Evolutionary conservation across 2,329 filamentous ascomycete species (phyloP), one percentile per base, ranked within the genome.

Genomic region (Nakataea oryzae): DNA sequence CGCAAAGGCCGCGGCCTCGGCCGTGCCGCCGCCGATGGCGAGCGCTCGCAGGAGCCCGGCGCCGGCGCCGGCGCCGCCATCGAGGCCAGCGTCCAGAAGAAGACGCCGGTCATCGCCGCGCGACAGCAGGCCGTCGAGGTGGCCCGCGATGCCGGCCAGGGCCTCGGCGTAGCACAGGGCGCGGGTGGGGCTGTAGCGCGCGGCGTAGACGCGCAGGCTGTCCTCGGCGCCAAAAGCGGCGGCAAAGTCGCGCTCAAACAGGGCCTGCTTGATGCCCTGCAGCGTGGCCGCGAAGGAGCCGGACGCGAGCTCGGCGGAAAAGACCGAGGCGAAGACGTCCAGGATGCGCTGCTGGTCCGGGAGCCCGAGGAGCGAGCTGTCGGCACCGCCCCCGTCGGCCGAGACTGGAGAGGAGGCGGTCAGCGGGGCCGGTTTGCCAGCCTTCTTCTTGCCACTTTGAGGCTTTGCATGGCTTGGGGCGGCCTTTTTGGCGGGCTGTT

Each of bases 181-280:
- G 61, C 95, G 81, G 61, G 89, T 89, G 1, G 93, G 90, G 74
- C 92, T 96, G 93, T 93, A 99, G 68, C 95, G 79, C 61, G 91
- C 84, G 11, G 91, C 91, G 77, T 99, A 99, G 12, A 89, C 90
- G 64, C 89, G 85, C 24, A 97, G 81, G 68, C 88, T 83, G 57
- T 88, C 85, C 62, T 85, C 80, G 57, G 80, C 80, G 0, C 86
- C 86, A 75, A 97, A 99, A 0, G 93, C 93, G 21, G 79, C 76
- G 14, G 81, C 80, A 74, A 97, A 97, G 72, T 97, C 90, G 34
- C 95, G 85, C 63, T 89, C 86, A 72, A 88, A 97, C 11, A 99
- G 80, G 66, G 93, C 90, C 9, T 86, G 81, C 74, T 97, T 99
- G 65, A 97, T 84, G 61, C 87, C 84, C 70, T 96, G 93, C 26